These are phyloP conservation scores for Oryza brachyantha DNA, from an alignment of 176 grass and related monocot genomes.

Conservation along the genomic window DNA sequence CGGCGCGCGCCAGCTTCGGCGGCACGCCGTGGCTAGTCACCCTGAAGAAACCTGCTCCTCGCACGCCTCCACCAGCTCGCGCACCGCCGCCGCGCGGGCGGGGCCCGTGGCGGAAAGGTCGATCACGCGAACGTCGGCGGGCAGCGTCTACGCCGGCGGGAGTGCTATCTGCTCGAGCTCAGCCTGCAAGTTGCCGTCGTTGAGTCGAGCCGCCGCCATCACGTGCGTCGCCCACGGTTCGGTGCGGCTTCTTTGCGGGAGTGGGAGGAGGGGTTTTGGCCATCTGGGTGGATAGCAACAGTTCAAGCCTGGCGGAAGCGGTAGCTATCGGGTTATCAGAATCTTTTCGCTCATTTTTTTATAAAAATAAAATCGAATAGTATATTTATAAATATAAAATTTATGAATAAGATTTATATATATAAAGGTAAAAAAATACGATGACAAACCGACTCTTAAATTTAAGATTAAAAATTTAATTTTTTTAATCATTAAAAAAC, in stretches of 20 bases:
- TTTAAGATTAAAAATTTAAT: no score
- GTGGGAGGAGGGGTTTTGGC: no score
- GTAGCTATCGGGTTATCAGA: background rate
- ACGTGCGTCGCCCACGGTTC: background rate
- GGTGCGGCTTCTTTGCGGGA: no score
- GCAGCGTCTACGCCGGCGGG: slow-evolving; percentile 25
- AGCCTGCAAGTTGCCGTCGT: background rate
- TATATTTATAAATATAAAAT: no score
- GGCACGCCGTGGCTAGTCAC: slow-evolving; percentile 81
- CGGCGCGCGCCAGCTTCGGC: slow-evolving; percentile 41
- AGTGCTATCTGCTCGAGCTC: slow-evolving; percentile 65
- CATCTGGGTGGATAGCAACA: no score
- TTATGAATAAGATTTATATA: no score
- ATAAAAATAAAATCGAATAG: no score
- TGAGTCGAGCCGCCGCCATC: background rate
- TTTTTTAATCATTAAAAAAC: no score
- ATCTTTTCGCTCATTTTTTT: no score
- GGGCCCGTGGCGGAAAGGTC: slow-evolving; percentile 47
- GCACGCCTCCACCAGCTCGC: slow-evolving; percentile 59
- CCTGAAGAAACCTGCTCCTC: slow-evolving; percentile 75
- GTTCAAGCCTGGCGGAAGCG: background rate
- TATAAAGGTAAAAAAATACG: no score
- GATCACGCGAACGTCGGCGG: slow-evolving; percentile 37
- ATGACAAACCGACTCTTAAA: no score
- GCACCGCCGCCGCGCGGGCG: slow-evolving; percentile 24